Base-by-base conservation (phyloP, 2,329 filamentous ascomycete species). In the Epichloe sibirici region DNA sequence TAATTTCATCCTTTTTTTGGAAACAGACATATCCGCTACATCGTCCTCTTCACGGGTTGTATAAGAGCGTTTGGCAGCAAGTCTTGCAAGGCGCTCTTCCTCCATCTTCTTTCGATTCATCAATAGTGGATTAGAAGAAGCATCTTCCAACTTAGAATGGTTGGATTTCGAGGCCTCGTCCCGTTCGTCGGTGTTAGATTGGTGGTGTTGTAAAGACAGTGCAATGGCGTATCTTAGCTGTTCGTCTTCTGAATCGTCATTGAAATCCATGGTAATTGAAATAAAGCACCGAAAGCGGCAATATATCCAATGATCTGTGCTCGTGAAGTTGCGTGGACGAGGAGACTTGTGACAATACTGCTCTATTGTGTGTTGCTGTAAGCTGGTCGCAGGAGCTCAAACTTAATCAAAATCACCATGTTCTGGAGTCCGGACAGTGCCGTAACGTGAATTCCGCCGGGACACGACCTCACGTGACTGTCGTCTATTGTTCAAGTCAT, bases 101-200 rank as follows among this genome's bases (percentile, higher is more conserved):
- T 96, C 91, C 88, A 95, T 93, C 50, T 81, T 78, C 66, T 83
- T 88, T 38, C 90, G 79, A 69, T 95, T 79, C 1, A 95, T 67
- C 3, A 77, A 76, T 4, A 77, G 62, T 0, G 81, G 59, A 0
- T 74, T 72, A 34, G 65, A 60, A 48, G 57, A 53, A 21, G 51
- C 45, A 11, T 43, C 45, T 4, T 25, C 21, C 28, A 13, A 23
- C 7, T n/a, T 38, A 11, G 42, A 13, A 15, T 17, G 31, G 5
- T 34, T 39, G 23, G 17, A 8, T 6, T 28, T 31, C 25, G 25
- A 13, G 11, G 9, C 17, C 25, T 6, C 37, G 13, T 44, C 17
- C 21, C 17, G 39, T 37, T 31, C 34, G 5, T 43, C 34, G 1
- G 7, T 34, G 38, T 51, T 25, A 38, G 57, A 51, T 46, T 62